Evolutionary conservation across 495 filamentous ascomycete genomes (phyloP), one percentile per base, ranked within the genome.

Genomic region (Chlorociboria aeruginascens): DNA sequence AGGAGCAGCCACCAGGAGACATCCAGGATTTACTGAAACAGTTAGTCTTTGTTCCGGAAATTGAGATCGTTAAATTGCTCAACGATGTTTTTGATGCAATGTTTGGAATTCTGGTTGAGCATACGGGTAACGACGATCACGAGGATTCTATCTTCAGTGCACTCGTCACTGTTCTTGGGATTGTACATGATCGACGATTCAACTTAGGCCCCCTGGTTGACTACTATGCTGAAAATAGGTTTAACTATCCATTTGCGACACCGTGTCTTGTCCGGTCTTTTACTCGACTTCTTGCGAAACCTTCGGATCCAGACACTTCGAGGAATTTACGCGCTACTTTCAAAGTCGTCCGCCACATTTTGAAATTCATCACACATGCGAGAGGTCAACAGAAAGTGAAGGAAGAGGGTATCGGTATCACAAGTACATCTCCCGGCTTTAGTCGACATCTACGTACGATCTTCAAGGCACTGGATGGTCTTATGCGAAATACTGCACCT

Each of bases 321-420:
- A 73, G 89, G 20, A 85, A 83, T 49, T 74, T 99, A 40, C 80
- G 92, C 11, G 86, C 90, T 17, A 89, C 90, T 0, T 85, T 97
- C 64, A 99, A 99, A 61, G 93, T 99, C 30, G 89, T 89, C 17
- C 75, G 83, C 16, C 87, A 96, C 52, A 76, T 99, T 43, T 73
- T 99, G 48, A 93, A 87, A 57, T 96, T 99, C 67, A 97, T 97
- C 48, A 83, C 93, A 38, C 87, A 87, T 56, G 88, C 88, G 6
- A 73, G 87, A 36, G 81, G 82, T 46, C 85, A 93, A 59, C 89
- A 95, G 62, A 83, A 88, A 56, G 79, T 71, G 4, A 94, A 94
- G 62, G 89, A 95, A 61, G 85, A 82, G 9, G 86, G 79, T 1
- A 89, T 95, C 57, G 90, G 89, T 2, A 87, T 94, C 32, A 93